These are phyloP conservation scores for Salvia splendens DNA, from an alignment of 257 asterid genomes.

Conservation along the genomic window DNA sequence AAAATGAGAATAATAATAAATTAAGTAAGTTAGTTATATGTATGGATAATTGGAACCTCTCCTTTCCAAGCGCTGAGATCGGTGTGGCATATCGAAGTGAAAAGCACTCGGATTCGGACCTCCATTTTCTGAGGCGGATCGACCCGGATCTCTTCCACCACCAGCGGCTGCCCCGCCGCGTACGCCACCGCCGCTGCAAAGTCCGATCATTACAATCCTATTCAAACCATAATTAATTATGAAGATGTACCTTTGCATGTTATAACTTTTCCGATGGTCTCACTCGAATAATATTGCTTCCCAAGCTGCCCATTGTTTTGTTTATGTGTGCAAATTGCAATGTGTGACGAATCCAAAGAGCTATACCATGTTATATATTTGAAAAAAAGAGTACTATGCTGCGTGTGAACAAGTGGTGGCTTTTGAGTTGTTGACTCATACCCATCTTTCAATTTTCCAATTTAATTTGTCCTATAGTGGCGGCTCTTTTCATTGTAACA, in stretches of 20 bases:
- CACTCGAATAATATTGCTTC: conserved; percentile 31
- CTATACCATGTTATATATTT: too few relatives aligned
- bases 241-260: conserved; percentile 58
- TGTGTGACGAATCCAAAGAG: too few relatives aligned
- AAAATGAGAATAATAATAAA: neutral
- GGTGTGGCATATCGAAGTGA: conserved; percentile 86
- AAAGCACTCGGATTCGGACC: conserved; percentile 77
- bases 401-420: too few relatives aligned
- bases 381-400: too few relatives aligned
- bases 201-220: neutral
- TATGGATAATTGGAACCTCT: conserved; percentile 50
- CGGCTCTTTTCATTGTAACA: too few relatives aligned
- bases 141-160: conserved; percentile 71
- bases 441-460: too few relatives aligned
- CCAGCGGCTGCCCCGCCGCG: conserved; percentile 64
- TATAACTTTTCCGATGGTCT: conserved; percentile 59
- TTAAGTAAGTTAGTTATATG: too few relatives aligned
- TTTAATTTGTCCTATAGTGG: too few relatives aligned
- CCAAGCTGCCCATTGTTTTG: conserved; percentile 44
- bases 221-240: too few relatives aligned
- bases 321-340: neutral
- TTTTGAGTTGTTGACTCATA: too few relatives aligned
- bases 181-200: conserved; percentile 89
- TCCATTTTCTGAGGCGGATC: conserved; percentile 85
- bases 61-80: conserved; percentile 92